Evolutionary conservation across 2,329 filamentous ascomycete species (phyloP).

Genomic region (Fusarium sp.): DNA sequence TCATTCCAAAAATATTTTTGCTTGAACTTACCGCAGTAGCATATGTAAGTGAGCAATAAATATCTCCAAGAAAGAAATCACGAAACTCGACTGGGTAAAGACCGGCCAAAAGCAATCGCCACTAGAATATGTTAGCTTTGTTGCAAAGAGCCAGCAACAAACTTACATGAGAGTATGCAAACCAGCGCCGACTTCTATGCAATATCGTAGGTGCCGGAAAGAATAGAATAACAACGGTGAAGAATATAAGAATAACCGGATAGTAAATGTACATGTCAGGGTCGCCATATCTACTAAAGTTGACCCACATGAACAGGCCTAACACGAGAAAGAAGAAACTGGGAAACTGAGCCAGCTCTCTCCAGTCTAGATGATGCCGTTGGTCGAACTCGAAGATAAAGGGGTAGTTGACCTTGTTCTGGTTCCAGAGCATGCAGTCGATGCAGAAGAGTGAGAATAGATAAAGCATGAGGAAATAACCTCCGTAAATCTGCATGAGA

Average conservation of each 20-base stretch:
- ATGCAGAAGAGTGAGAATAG: conserved; percentile 87
- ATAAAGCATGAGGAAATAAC: conserved; percentile 87
- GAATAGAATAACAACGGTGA: conserved; percentile 77
- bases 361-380: conserved; percentile 88
- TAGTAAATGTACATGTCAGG: conserved; percentile 84
- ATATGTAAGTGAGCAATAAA: conserved; percentile 96
- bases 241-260: conserved; percentile 80
- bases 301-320: conserved; percentile 88
- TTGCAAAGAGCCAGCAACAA: accelerated
- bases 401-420: conserved; percentile 90
- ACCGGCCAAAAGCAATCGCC: conserved; percentile 85
- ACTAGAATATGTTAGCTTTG: conserved; percentile 62
- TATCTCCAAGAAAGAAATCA: conserved; percentile 97
- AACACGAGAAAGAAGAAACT: conserved; percentile 83
- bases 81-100: conserved; percentile 95
- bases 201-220: conserved; percentile 81
- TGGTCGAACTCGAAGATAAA: conserved; percentile 98
- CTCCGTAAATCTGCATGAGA: conserved; percentile 89
- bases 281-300: conserved; percentile 78
- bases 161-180: conserved; percentile 87
- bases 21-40: conserved; percentile 77
- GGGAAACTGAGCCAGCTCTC: conserved; percentile 86
- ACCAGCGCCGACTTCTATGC: conserved; percentile 83
- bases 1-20: neutral
- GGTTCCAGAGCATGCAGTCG: conserved; percentile 85